These are phyloP conservation scores for Nidularia pulvinata DNA, from an alignment of 768 basidiomycete species.

Conservation along the genomic window DNA sequence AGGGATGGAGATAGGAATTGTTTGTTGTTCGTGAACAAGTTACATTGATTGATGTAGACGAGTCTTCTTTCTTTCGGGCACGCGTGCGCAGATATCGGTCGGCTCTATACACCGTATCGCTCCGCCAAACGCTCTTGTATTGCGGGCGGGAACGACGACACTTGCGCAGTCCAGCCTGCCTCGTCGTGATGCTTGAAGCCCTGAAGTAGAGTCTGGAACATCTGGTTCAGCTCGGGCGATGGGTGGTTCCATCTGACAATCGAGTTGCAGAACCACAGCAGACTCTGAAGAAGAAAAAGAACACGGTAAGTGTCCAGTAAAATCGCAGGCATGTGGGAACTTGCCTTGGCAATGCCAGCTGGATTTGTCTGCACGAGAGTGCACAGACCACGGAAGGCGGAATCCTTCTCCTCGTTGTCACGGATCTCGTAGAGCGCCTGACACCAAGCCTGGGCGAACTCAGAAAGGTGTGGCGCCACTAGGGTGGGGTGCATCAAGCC, in stretches of 20 bases:
- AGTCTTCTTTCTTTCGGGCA: background rate
- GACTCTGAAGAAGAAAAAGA: slow-evolving; percentile 50
- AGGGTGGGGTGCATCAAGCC: slow-evolving; percentile 89
- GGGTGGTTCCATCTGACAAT: slow-evolving; percentile 95
- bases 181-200: slow-evolving; percentile 92
- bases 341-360: slow-evolving; percentile 87
- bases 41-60: background rate
- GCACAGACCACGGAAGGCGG: slow-evolving; percentile 97
- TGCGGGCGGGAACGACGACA: slow-evolving; percentile 80
- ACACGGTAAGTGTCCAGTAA: background rate
- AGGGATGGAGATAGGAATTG: slow-evolving; percentile 2
- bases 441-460: slow-evolving; percentile 97
- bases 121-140: slow-evolving; percentile 87
- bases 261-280: slow-evolving; percentile 98
- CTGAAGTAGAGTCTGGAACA: slow-evolving; percentile 89
- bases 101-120: slow-evolving; percentile 80
- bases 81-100: background rate
- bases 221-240: slow-evolving; percentile 86
- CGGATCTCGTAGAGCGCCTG: slow-evolving; percentile 97
- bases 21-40: background rate
- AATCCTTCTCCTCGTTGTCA: slow-evolving; percentile 99
- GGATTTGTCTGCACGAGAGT: slow-evolving; percentile 96
- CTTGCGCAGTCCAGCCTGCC: slow-evolving; percentile 83
- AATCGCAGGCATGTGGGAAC: slow-evolving; percentile 16
- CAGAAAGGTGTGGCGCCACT: slow-evolving; percentile 86